Evolutionary conservation across 306 rosid genomes (phyloP).

Genomic region (Acacia acuminata): DNA sequence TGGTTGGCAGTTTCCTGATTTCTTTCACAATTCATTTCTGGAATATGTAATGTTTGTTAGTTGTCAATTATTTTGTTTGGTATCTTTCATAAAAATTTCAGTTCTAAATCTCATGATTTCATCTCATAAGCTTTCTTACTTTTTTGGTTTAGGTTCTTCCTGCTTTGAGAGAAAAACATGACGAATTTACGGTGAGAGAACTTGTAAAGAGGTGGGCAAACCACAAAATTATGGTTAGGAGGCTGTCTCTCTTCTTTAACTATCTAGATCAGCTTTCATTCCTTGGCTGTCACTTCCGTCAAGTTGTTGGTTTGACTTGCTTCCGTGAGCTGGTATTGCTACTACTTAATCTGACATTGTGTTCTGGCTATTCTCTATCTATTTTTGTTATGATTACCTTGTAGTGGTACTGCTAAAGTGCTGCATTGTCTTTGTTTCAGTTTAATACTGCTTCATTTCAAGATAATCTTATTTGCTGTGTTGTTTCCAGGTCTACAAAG

Average conservation of each 20-base stretch:
- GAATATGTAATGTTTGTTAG: background rate
- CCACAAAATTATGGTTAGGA: slow-evolving; percentile 71
- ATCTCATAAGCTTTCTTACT: background rate
- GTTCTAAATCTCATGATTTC: slow-evolving; percentile 15
- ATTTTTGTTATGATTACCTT: background rate
- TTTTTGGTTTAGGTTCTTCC: slow-evolving; percentile 66
- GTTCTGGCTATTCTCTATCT: slow-evolving; percentile 1
- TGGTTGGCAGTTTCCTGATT: slow-evolving; percentile 1
- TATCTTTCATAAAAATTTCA: background rate
- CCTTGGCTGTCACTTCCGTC: slow-evolving; percentile 54
- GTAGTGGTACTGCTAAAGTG: slow-evolving; percentile 11
- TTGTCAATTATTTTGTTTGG: background rate
- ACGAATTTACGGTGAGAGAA: slow-evolving; percentile 77
- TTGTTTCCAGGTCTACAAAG: slow-evolving; percentile 69
- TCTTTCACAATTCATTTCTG: background rate
- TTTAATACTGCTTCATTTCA: slow-evolving; percentile 9
- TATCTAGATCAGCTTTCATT: slow-evolving; percentile 68
- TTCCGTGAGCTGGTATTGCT: slow-evolving; percentile 65
- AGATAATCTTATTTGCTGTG: slow-evolving; percentile 2
- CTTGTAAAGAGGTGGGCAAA: slow-evolving; percentile 79
- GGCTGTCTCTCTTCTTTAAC: slow-evolving; percentile 70
- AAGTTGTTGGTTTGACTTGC: slow-evolving; percentile 74
- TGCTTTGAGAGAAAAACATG: slow-evolving; percentile 76
- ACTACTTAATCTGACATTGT: slow-evolving; percentile 7
- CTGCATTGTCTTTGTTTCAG: background rate